Conservation (phyloP, 441 rosid species). For the Aleurites moluccanus region DNA sequence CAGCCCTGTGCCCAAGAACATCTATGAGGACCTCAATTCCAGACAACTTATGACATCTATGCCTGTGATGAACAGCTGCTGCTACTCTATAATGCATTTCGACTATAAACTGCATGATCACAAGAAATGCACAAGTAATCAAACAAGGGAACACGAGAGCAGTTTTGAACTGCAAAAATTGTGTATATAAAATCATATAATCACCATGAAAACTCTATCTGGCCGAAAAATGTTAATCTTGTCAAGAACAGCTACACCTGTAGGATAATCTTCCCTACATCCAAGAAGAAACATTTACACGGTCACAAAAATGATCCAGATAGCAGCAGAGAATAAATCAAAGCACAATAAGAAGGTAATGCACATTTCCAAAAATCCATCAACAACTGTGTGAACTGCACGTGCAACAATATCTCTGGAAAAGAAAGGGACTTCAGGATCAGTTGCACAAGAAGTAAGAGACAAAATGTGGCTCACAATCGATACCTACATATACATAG, state of each 20-base stretch:
- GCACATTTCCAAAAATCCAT: constrained; percentile 91
- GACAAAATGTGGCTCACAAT: constrained; percentile 83
- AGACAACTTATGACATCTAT: constrained; percentile 76
- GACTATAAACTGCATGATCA: constrained; percentile 63
- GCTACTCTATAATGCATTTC: constrained; percentile 86
- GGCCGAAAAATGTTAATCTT: constrained; percentile 90
- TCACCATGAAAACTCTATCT: constrained; percentile 97
- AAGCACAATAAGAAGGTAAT: constrained; percentile 25
- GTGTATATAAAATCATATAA: constrained; percentile 21
- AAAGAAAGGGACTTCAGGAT: constrained; percentile 74
- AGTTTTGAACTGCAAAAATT: constrained; percentile 23
- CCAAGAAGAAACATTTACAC: constrained; percentile 26
- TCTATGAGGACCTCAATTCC: constrained; percentile 81
- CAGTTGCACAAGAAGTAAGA: constrained; percentile 66
- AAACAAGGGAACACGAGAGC: constrained; percentile 14
- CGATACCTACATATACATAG: constrained; percentile 64
- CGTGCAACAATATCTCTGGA: constrained; percentile 57
- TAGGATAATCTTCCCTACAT: constrained; percentile 55
- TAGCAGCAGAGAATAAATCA: constrained; percentile 21
- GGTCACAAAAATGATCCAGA: constrained; percentile 10
- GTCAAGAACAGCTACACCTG: constrained; percentile 60
- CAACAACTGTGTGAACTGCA: constrained; percentile 84
- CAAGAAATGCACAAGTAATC: constrained; percentile 16
- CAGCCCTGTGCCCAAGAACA: constrained; percentile 80
- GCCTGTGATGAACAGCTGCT: constrained; percentile 84